phyloP scores from a whole-genome alignment of 2,329 filamentous ascomycete genomes.

The Trichothecium sympodiale region DNA sequence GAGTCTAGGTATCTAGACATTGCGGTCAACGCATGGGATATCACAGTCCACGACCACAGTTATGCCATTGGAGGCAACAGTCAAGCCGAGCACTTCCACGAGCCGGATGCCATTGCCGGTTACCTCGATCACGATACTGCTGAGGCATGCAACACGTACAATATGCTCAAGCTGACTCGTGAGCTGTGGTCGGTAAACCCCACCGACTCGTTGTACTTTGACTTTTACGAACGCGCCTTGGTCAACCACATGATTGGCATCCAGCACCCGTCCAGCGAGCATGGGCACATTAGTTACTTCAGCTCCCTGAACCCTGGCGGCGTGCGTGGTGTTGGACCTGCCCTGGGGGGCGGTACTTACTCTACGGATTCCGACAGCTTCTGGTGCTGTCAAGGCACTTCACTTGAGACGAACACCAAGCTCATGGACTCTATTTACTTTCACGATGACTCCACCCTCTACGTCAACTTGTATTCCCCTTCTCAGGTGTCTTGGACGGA shows the following conservation, averaged over 20 bases:
- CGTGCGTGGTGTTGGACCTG: conserved; percentile 35
- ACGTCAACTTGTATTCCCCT: conserved; percentile 37
- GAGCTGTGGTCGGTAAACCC: conserved; percentile 36
- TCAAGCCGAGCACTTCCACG: conserved; percentile 39
- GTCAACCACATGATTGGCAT: conserved; percentile 39
- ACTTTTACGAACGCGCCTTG: conserved; percentile 39
- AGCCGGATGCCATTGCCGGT: conserved; percentile 31
- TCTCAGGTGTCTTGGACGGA: conserved; percentile 33
- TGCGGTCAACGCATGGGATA: conserved; percentile 36
- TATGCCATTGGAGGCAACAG: conserved; percentile 45
- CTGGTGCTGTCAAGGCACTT: conserved; percentile 44
- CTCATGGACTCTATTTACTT: conserved; percentile 42
- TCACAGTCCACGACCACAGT: conserved; percentile 32
- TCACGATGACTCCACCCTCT: conserved; percentile 27
- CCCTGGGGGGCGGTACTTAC: conserved; percentile 43
- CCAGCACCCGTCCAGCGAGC: conserved; percentile 29
- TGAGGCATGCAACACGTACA: conserved; percentile 43
- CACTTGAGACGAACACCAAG: conserved; percentile 41
- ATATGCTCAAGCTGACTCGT: conserved; percentile 44
- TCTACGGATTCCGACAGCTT: conserved; percentile 40
- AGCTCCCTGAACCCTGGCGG: conserved; percentile 36
- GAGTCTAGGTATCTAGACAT: conserved; percentile 32
- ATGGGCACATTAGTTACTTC: conserved; percentile 43
- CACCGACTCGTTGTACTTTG: conserved; percentile 30
- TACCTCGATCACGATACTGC: conserved; percentile 33